phyloP scores from a whole-genome alignment of 768 basidiomycete genomes.

The Udeniomyces megalosporus region DNA sequence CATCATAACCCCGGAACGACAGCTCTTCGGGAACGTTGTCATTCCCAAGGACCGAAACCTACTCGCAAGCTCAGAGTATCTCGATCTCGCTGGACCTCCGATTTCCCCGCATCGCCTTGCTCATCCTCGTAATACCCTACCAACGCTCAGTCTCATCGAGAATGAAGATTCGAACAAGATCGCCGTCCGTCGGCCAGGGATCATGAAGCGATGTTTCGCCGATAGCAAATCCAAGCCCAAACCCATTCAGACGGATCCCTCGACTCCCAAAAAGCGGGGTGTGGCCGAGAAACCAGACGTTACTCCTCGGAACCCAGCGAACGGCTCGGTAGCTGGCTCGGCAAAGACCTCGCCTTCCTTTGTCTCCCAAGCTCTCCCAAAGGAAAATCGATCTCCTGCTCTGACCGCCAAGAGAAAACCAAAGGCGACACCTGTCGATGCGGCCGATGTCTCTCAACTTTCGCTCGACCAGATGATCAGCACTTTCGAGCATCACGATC shows the following conservation, averaged over 20 bases:
- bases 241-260: background rate
- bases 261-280: background rate
- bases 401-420: constrained; percentile 24
- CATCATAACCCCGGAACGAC: background rate
- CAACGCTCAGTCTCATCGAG: constrained; percentile 22
- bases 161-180: constrained; percentile 24
- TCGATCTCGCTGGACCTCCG: constrained; percentile 26
- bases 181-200: constrained; percentile 22
- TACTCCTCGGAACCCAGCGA: background rate
- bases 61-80: constrained; percentile 25
- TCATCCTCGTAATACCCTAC: background rate
- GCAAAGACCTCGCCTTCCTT: background rate
- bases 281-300: background rate
- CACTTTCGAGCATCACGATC: constrained; percentile 23
- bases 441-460: constrained; percentile 22
- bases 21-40: constrained; percentile 25
- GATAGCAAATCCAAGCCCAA: constrained; percentile 6
- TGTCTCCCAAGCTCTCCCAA: background rate
- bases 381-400: constrained; percentile 23
- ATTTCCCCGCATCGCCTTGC: constrained; percentile 20
- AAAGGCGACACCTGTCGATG: constrained; percentile 18
- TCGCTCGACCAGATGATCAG: constrained; percentile 23
- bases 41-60: constrained; percentile 26
- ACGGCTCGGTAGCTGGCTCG: background rate
- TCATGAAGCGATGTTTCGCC: constrained; percentile 25